These are phyloP conservation scores for Fulvia fulva DNA, from an alignment of 2,329 filamentous ascomycete species.

Conservation along the genomic window DNA sequence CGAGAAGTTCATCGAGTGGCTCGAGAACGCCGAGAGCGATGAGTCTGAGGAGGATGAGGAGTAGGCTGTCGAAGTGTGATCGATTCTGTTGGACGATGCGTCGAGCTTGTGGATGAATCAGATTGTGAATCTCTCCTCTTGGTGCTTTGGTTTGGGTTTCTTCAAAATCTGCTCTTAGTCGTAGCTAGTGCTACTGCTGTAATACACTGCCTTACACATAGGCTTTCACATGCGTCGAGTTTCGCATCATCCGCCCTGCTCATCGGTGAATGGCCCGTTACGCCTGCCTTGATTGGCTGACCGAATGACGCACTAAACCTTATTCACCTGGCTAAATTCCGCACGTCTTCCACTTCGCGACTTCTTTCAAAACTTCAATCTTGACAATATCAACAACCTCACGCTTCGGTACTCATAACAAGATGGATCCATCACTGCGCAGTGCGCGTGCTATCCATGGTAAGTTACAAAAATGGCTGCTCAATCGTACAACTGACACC, in stretches of 20 bases:
- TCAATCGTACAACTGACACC: neutral
- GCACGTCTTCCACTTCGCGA: neutral
- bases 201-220: constrained; percentile 3
- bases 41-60: constrained; percentile 28
- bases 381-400: neutral
- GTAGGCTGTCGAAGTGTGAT: constrained; percentile 1
- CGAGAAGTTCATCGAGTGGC: constrained; percentile 91
- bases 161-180: neutral
- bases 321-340: too few species aligned
- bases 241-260: neutral
- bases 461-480: neutral
- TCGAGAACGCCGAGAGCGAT: constrained; percentile 49
- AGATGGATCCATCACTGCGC: constrained; percentile 2
- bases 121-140: constrained; percentile 15
- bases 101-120: constrained; percentile 2
- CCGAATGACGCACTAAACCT: too few species aligned
- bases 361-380: neutral
- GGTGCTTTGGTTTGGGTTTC: constrained; percentile 5
- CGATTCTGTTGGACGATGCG: neutral
- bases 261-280: neutral
- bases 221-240: neutral
- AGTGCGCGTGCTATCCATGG: neutral
- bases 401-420: neutral
- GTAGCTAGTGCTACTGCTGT: constrained; percentile 10
- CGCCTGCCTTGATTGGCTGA: too few species aligned